A percentile compares a stretch with the other conserved stretches of the same genome.
Evolutionary conservation across 2,329 filamentous ascomycete genomes (phyloP).

Genomic region (Alternaria sp.): DNA sequence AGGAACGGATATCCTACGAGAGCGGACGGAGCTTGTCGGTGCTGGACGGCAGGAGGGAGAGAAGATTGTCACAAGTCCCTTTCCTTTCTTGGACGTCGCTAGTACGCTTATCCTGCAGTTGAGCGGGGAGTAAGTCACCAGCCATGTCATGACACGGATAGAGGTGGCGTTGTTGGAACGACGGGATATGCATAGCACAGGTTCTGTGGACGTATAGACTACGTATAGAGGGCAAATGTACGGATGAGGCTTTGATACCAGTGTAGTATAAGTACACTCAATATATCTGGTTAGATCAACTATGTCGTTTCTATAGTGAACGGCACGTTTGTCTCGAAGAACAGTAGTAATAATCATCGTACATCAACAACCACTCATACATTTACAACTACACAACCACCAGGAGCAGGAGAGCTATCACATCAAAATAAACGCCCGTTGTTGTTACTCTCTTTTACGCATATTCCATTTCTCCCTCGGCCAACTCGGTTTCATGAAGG

Average conservation of each 20-base stretch:
- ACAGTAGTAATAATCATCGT: not conserved
- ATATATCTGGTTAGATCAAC: not conserved
- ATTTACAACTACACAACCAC: slow-evolving; percentile 1
- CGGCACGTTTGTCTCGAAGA: not conserved
- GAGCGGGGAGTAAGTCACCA: slow-evolving; percentile 38
- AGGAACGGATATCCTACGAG: slow-evolving; percentile 45
- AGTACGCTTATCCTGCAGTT: slow-evolving; percentile 91
- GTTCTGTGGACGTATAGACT: not conserved
- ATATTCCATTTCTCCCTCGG: not conserved
- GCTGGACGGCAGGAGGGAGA: slow-evolving; percentile 69
- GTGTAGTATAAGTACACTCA: not conserved
- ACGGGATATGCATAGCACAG: not conserved
- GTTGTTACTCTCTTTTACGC: not conserved
- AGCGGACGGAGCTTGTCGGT: slow-evolving; percentile 52
- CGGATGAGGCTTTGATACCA: not conserved
- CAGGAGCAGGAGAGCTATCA: not conserved
- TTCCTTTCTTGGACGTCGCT: slow-evolving; percentile 93
- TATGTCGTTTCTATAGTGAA: not conserved
- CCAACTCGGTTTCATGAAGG: not conserved
- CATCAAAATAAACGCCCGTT: not conserved
- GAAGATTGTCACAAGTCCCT: slow-evolving; percentile 94
- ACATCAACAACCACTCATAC: slow-evolving; percentile 2
- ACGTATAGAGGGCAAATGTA: not conserved
- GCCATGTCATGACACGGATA: not conserved
- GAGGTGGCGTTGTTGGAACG: not conserved